A percentile compares a stretch with the other conserved stretches of the same genome.
Evolutionary conservation across 306 rosid species (phyloP).

Genomic region (cucumber (Cucumis sativus)): Cucumber_9930_V3 NC_026660.2:27926501-27927000

Average conservation of each 20-base stretch:
- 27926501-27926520: not conserved
- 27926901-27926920: constrained; percentile 39
- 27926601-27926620: not conserved
- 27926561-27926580: not conserved
- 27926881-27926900: constrained; percentile 58
- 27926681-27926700: not conserved
- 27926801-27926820: not conserved
- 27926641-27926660: not conserved
- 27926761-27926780: not conserved
- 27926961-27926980: not conserved
- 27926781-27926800: not conserved
- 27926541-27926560: not conserved
- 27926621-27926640: not conserved
- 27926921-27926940: constrained; percentile 4
- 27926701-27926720: not conserved
- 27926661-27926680: not conserved
- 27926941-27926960: not conserved
- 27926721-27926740: not conserved
- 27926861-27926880: constrained; percentile 73
- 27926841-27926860: constrained; percentile 16
- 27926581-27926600: not conserved
- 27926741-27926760: not conserved
- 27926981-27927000: constrained; percentile 28
- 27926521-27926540: not conserved
- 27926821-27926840: not conserved